Evolutionary conservation across 768 basidiomycete genomes (phyloP), one percentile per base, ranked within the genome.

Genomic region (Pisolithus orientalis): DNA sequence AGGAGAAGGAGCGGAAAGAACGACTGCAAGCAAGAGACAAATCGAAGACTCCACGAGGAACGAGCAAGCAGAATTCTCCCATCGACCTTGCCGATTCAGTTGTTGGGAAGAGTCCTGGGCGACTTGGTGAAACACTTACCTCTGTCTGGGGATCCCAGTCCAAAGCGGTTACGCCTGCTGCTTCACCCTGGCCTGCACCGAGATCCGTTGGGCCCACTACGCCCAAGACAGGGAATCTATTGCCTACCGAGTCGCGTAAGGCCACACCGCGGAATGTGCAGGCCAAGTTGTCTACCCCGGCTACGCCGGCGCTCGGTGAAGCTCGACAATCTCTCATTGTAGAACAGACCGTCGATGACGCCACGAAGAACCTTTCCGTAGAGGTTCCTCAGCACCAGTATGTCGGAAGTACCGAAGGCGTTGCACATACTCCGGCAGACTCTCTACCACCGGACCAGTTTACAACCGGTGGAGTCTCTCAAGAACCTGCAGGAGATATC

Each of bases 141-240:
- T 71, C 78, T 0, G 69, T 80, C 5, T 81, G 81, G 79, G 82
- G 80, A 28, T 57, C 68, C 4, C 60, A 64, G 42, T 62, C 60
- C 55, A 63, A 62, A 54, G 54, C 58, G 25, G 49, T 53, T 56
- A 62, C 67, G 39, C 62, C 69, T 47, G 49, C 65, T 57, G 53
- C 62, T 29, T 62, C 70, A n/a, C 59, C 69, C 25, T 54, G 54
- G 47, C 60, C 63, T 27, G 31, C 59, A 21, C 47, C 60, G 9
- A 65, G 49, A 34, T 69, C 68, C 11, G 50, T 68, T 13, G 62
- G 43, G 6, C 56, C 59, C 29, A 57, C 53, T 39, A 62, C 61
- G 1, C 62, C 64, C 4, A 52, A 28, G 31, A 52, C 7, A 25
- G 62, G 64, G 32, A 48, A 54, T 14, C 57, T 51, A n/a, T 10